Base-by-base conservation (phyloP, 78 protist genomes). In the Tieghemostelium lacteum region DNA sequence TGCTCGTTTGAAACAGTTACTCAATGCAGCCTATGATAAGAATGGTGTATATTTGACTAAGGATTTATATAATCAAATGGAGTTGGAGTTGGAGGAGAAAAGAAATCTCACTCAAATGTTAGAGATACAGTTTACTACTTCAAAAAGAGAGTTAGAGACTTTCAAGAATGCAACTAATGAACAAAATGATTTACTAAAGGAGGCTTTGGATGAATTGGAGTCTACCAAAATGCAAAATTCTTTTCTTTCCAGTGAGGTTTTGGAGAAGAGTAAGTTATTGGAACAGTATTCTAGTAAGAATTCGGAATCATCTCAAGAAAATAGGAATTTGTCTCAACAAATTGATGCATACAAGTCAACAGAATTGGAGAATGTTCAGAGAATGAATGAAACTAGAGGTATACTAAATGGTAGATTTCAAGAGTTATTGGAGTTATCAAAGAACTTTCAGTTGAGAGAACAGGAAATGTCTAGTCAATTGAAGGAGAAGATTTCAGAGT, bases 41-140 rank as follows among this genome's bases (percentile, higher is more conserved):
- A 73, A 86, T 54, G 93, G 93, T 66, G 93, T 86, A 17, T 86
- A 86, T 24, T 74, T 86, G 5, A 69, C 85, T 3, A 86, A 55
- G 33, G 93, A 86, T 54, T n/a, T 75, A 5, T 86, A 75, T 24
- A 60, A 73, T 7, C 20, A 16, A 29, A 86, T 86, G 93, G 78
- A 86, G 52, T 17, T 26, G 17, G 75, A 55, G 5, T 64, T 86
- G 26, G 83, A 73, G 3, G 78, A 74, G 33, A 72, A 74, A 55
- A 37, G n/a, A 4, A 37, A 54, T 16, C 63, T 31, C 10, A 12
- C 37, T 14, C 0, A 24, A 19, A 34, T 45, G 0, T 24, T 67
- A 20, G 93, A 86, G 7, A 14, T 50, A 22, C 31, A 57, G 16
- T 22, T 40, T 29, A 73, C 71, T 2, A 37, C 83, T 2, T 29